Evolutionary conservation across 768 basidiomycete genomes (phyloP).

Genomic region (Tephrocybe rancida): DNA sequence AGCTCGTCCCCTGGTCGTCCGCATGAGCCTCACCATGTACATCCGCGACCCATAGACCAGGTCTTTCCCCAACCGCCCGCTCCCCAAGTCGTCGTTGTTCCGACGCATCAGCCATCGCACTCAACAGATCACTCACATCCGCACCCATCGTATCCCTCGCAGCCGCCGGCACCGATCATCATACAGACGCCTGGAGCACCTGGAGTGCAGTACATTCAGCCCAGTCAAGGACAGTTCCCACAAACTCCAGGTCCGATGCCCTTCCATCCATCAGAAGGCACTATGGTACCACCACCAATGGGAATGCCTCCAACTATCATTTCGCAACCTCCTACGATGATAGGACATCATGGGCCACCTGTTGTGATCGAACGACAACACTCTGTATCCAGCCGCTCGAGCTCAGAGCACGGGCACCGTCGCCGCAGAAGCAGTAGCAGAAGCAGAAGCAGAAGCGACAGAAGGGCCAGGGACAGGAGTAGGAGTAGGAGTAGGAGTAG

Average conservation of each 20-base stretch:
- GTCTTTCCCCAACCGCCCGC: constrained; percentile 12
- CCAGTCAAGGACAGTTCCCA: too few relatives aligned
- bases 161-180: constrained; percentile 13
- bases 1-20: not conserved
- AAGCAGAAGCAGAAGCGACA: too few relatives aligned
- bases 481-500: too few relatives aligned
- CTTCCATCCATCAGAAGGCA: not conserved
- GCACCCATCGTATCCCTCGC: not conserved
- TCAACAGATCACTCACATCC: not conserved
- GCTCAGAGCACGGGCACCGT: too few relatives aligned
- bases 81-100: constrained; percentile 9
- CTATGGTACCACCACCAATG: not conserved
- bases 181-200: not conserved
- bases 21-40: not conserved
- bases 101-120: not conserved
- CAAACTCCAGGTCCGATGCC: not conserved
- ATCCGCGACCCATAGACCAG: constrained; percentile 9
- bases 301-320: not conserved
- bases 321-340: too few relatives aligned
- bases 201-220: too few relatives aligned
- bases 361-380: too few relatives aligned
- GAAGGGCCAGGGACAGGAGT: too few relatives aligned
- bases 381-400: too few relatives aligned
- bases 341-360: too few relatives aligned
- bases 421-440: too few relatives aligned